Conservation (phyloP, 768 basidiomycete genomes). For the Filobasidium wieringae region DNA sequence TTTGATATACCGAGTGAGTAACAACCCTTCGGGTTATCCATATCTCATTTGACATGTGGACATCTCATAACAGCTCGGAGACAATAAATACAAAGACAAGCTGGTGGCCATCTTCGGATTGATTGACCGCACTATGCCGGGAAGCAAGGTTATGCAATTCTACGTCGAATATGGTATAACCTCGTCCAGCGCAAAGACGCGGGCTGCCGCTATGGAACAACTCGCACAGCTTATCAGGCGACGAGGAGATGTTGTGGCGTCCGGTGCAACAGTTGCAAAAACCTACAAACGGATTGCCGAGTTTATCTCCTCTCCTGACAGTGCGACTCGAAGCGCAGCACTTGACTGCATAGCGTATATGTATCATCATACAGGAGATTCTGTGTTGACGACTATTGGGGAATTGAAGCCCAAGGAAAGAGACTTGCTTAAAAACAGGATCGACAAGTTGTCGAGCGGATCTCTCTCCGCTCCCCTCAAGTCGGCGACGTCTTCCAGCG, state of each 20-base stretch:
- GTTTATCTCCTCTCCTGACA: constrained; percentile 23
- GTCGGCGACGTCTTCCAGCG: constrained; percentile 28
- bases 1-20: constrained; percentile 67
- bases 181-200: constrained; percentile 81
- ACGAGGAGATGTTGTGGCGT: constrained; percentile 46
- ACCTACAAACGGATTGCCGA: constrained; percentile 22
- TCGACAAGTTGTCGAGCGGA: constrained; percentile 8
- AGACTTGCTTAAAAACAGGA: constrained; percentile 14
- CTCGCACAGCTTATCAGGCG: constrained; percentile 62
- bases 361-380: constrained; percentile 29
- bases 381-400: constrained; percentile 10
- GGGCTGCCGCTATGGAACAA: constrained; percentile 77
- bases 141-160: constrained; percentile 78
- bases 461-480: neutral
- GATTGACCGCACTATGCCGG: constrained; percentile 81
- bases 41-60: constrained; percentile 3
- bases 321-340: constrained; percentile 31
- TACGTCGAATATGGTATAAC: constrained; percentile 78
- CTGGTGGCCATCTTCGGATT: constrained; percentile 59
- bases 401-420: constrained; percentile 11
- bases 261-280: neutral
- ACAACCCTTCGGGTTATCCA: neutral
- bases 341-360: constrained; percentile 33
- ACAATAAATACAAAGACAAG: constrained; percentile 57
- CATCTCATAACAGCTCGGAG: constrained; percentile 59